Evolutionary conservation across 208 protist species (phyloP).

Genomic region (Trichomonas gallinae): DNA sequence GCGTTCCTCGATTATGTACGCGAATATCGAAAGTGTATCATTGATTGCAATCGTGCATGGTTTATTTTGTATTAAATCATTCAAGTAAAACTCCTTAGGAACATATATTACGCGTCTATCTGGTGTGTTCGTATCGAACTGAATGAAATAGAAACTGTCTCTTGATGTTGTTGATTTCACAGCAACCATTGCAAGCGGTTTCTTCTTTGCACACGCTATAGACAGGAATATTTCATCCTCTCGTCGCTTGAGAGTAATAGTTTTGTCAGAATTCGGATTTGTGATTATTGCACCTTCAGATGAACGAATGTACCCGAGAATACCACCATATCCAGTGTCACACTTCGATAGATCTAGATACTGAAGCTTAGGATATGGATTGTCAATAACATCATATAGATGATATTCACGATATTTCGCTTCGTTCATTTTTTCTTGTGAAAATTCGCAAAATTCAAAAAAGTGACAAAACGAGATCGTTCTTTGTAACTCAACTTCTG

Average conservation of each 20-base stretch:
- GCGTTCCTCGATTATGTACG: not conserved
- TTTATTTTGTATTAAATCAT: not conserved
- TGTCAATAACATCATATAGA: not conserved
- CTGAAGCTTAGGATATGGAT: not conserved
- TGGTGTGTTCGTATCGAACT: not conserved
- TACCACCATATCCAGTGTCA: not conserved
- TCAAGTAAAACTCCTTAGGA: not conserved
- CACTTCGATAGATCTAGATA: not conserved
- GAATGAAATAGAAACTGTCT: not conserved
- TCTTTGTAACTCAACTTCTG: too few relatives aligned
- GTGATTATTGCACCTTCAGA: not conserved
- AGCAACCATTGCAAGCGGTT: not conserved
- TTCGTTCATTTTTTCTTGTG: not conserved
- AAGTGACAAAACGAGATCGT: too few relatives aligned
- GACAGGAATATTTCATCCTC: not conserved
- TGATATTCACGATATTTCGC: not conserved
- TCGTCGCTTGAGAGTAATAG: not conserved
- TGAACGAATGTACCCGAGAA: not conserved
- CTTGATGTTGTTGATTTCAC: not conserved
- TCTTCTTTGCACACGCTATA: not conserved
- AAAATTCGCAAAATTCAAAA: too few relatives aligned
- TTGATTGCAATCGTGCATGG: not conserved
- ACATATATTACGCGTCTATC: not conserved
- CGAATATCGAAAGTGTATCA: not conserved
- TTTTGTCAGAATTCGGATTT: not conserved